Evolutionary conservation across 768 basidiomycete genomes (phyloP), one percentile per base, ranked within the genome.

Genomic region (Suillus subalutaceus): DNA sequence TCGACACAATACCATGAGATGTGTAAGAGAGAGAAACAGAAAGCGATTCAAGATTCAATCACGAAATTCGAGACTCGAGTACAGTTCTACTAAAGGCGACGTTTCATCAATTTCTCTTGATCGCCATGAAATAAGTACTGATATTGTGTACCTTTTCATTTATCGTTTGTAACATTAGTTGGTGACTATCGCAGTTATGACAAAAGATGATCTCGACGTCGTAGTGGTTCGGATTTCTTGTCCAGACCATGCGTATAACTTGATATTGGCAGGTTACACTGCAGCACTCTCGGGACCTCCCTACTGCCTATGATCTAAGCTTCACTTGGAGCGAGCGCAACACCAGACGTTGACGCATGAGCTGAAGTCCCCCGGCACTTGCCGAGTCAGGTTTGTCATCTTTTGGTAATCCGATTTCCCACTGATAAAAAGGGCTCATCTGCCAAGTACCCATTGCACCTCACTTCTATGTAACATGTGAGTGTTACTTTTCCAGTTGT

Each of bases 1-100:
- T 74, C 78, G 4, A 52, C 66, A 3, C 71, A 67, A 44, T 75
- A 73, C 66, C 66, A 67, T 7, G 69, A 69, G 43, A 65, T 63
- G 46, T 67, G 69, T 50, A 67, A 65, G 41, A 18, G 3, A 57
- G 68, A 71, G 67, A 67, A 57, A 64, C 61, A 73, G 37, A 67
- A 68, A 16, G 71, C 66, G 8, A 63, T 63, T 63, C 53, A 41
- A 30, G 26, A 41, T 41, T 26, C 58, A 40, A 41, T 60, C 40
- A 26, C 9, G 26, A 41, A 60, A 18, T 41, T 60, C 40, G 18
- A 60, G 40, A 60, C 40, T 16, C 58, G 26, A 18, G 58, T 60
- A 60, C 26, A 41, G 32, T 55, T 32, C 30, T 32, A 32, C 10
- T 23, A n/a, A 55, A 56, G 5, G 12, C 7, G 3, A 8, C 26